Percentiles rank a stretch among this genome's conserved stretches.
phyloP scores from a whole-genome alignment of 129 eudicot genomes.

The Arctium lappa region DNA sequence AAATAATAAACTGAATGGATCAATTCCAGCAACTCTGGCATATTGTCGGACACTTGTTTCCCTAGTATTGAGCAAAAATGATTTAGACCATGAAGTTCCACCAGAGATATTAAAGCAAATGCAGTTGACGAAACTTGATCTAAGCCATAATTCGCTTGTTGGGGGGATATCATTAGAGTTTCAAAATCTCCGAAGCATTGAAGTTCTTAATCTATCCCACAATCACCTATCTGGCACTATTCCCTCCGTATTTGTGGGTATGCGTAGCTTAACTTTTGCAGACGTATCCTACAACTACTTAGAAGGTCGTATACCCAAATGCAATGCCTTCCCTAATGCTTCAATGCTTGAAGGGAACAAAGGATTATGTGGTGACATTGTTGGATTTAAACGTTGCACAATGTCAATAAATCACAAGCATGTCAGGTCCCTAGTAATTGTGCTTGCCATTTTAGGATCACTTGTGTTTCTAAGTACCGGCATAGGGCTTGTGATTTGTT shows the following conservation, averaged over 20 bases:
- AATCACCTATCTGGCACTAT: slow-evolving; percentile 32
- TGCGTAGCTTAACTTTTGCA: not conserved
- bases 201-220: slow-evolving; percentile 24
- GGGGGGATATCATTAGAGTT: slow-evolving; percentile 25
- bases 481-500: not conserved
- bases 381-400: slow-evolving; percentile 17
- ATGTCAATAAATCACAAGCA: not conserved
- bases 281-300: slow-evolving; percentile 30
- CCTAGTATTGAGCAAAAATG: slow-evolving; percentile 15
- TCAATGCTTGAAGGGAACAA: slow-evolving; percentile 27
- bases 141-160: slow-evolving; percentile 22
- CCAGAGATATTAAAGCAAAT: not conserved
- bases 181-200: not conserved
- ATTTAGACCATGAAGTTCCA: slow-evolving; percentile 3
- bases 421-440: not conserved
- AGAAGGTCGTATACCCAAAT: slow-evolving; percentile 31
- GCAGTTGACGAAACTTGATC: slow-evolving; percentile 10
- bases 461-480: not conserved
- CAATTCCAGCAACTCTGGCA: not conserved
- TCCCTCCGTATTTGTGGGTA: slow-evolving; percentile 2
- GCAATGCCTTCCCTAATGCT: slow-evolving; percentile 15
- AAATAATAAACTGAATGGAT: too few species aligned
- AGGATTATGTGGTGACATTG: slow-evolving; percentile 28
- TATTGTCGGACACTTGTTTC: not conserved
- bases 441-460: not conserved